A percentile compares a stretch with the other conserved stretches of the same genome.
Conservation (phyloP, 2,329 filamentous ascomycete species). For the Pseudogymnoascus pannorum region DNA sequence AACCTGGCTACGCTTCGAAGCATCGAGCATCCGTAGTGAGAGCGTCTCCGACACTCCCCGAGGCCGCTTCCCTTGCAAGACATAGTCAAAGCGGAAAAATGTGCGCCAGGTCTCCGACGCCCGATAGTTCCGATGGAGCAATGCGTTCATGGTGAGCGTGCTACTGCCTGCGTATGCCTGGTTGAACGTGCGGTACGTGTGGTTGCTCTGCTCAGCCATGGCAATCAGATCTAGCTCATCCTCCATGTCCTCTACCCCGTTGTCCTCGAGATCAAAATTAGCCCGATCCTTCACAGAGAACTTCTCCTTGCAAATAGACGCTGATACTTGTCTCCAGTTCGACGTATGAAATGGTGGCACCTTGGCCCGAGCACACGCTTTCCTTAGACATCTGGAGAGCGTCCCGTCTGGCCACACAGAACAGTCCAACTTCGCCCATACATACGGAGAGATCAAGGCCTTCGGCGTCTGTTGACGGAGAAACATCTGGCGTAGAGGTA, state of each 20-base stretch:
- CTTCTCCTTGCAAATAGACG: conserved; percentile 14
- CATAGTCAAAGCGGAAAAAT: conserved; percentile 13
- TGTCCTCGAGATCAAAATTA: conserved; percentile 15
- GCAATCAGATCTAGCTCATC: conserved; percentile 14
- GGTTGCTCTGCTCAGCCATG: conserved; percentile 14
- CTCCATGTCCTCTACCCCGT: conserved; percentile 10
- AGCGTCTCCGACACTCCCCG: conserved; percentile 7
- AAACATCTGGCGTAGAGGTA: conserved; percentile 13
- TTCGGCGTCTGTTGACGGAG: conserved; percentile 3
- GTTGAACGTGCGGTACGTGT: conserved; percentile 14
- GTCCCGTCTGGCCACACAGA: conserved; percentile 10
- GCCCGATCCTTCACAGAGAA: conserved; percentile 12
- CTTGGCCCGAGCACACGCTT: conserved; percentile 8
- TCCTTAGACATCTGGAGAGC: conserved; percentile 7
- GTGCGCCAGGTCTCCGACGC: conserved; percentile 3
- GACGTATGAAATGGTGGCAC: conserved; percentile 11
- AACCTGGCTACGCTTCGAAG: background rate
- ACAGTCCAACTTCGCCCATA: conserved; percentile 11
- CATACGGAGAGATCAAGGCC: conserved; percentile 12
- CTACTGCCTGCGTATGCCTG: conserved; percentile 13
- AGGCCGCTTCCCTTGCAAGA: conserved; percentile 11
- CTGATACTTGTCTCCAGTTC: conserved; percentile 9
- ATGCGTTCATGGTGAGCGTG: conserved; percentile 5
- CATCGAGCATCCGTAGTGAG: conserved; percentile 10
- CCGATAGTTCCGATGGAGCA: conserved; percentile 11